Base-by-base conservation (phyloP, 768 basidiomycete genomes). In the Boletus huronensis region DNA sequence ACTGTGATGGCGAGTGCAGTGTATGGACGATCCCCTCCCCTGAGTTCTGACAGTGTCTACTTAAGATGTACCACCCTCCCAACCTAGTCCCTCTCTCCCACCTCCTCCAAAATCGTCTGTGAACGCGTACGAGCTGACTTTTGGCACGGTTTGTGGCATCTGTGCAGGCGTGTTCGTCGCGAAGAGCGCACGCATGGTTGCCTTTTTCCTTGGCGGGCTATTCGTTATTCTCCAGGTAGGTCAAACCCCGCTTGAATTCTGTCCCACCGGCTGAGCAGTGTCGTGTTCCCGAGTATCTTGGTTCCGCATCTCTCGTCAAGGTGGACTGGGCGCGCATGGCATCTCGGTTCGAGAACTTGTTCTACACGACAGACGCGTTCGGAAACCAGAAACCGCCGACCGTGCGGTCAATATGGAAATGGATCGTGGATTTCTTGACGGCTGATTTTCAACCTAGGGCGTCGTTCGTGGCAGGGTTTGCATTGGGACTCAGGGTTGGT, bases 91-190 rank as follows among this genome's bases (percentile, higher is more conserved):
- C 29, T 14, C 55, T 17, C 51, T 66, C 11, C 55, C 67, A 0
- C 80, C 83, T 14, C 85, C 79, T 3, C 88, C 88, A 2, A 60
- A 72, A 42, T 93, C 93, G n/a, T 79, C 83, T 0, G 76, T 97
- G n/a, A 90, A 85, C 51, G 53, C 83, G 19, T 87, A 87, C 64
- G 87, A 96, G 60, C 81, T 98, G 26, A 77, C 85, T 0, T 98
- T 98, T 67, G 96, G 96, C 11, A 90, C 93, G 5, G 85, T 90
- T 0, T 82, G 85, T 52, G 96, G 96, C 0, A 67, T 98, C 39
- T 97, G 93, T 64, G 84, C 92, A 0, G 96, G 96, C 0, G 79
- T 98, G 0, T 98, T 98, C 66, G 77, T 96, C 62, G 98, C 97
- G 74, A 98, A 96, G 70, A 95, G 96, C n/a, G 82, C 87, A 8